Base-by-base conservation (phyloP, 768 basidiomycete genomes). In the Boletus tylopilopsis region DNA sequence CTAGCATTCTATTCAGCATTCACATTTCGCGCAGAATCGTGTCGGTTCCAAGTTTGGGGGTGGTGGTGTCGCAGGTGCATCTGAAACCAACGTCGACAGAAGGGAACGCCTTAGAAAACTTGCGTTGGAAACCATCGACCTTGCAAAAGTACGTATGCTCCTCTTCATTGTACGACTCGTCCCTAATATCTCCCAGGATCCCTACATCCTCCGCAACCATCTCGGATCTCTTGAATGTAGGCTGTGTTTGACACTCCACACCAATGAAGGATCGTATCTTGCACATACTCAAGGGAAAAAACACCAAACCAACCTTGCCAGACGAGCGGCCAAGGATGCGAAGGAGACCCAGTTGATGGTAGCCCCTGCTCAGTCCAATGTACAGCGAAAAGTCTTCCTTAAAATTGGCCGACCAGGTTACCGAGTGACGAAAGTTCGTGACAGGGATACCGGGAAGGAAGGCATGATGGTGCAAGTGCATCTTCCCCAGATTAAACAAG, bases 281-380 rank as follows among this genome's bases (percentile, higher is more conserved):
- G 96, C 96, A 0, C 96, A 99, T 61, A 99, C 96, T 0, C 96
- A 98, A 73, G 96, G 96, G 19, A 99, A 98, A 75, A 99, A 98
- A 66, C 96, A 98, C 67, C 96, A 98, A 68, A 98, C 94, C 4
- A 98, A 98, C 66, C 83, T 99, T 44, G 96, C 96, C 13, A 82
- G 96, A 34, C 87, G 96, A 57, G 96, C 96, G 0, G 95, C 95
- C n/a, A 84, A 86, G 56, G 96, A 98, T 76, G 89, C 91, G 40
- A 96, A 97, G 65, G 96, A 97, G 64, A 84, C 87, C 0, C 85
- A 90, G 64, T 71, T 95, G 56, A 93, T 90, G 80, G 85, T 95
- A 54, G 87, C 90, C 7, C 90, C 90, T 8, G 71, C 85, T 2
- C 87, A 87, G 69, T 82, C 78, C 59, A 82, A 72, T 47, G 78